Percentiles rank a stretch among this genome's conserved stretches.
phyloP scores from a whole-genome alignment of 176 grass and related monocot genomes.

The Alloteropsis semialata region DNA sequence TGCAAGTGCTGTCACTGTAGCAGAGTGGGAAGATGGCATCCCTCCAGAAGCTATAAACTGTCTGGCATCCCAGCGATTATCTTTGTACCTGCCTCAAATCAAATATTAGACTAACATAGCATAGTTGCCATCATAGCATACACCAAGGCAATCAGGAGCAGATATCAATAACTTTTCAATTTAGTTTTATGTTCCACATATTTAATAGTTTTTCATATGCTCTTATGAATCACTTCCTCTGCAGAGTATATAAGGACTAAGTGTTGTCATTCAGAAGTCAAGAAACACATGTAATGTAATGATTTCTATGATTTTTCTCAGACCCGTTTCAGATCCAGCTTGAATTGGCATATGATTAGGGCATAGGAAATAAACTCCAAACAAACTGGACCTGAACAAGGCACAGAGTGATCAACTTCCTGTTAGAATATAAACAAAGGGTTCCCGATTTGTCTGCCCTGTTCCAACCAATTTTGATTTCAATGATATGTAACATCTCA shows the following conservation, averaged over 20 bases:
- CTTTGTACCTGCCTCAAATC: slow-evolving; percentile 70
- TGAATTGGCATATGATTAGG: background rate
- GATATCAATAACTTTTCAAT: background rate
- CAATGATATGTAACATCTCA: background rate
- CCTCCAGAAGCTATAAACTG: slow-evolving; percentile 91
- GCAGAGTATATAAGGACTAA: background rate
- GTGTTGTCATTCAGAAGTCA: background rate
- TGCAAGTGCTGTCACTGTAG: slow-evolving; percentile 88
- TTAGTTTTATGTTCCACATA: background rate
- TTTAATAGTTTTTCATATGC: background rate
- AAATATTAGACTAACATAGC: background rate
- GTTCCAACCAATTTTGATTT: slow-evolving; percentile 9
- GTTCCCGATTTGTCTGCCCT: background rate
- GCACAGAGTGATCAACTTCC: background rate
- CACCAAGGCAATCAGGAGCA: background rate
- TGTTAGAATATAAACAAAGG: background rate
- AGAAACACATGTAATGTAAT: background rate
- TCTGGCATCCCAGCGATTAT: slow-evolving; percentile 80
- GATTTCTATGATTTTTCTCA: background rate
- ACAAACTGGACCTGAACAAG: background rate
- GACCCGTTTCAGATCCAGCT: background rate
- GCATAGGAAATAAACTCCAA: background rate
- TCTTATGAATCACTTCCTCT: background rate
- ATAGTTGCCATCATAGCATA: background rate
- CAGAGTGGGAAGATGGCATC: slow-evolving; percentile 97